phyloP scores from a whole-genome alignment of 305 asterid genomes.

The Rubia balearica region DNA sequence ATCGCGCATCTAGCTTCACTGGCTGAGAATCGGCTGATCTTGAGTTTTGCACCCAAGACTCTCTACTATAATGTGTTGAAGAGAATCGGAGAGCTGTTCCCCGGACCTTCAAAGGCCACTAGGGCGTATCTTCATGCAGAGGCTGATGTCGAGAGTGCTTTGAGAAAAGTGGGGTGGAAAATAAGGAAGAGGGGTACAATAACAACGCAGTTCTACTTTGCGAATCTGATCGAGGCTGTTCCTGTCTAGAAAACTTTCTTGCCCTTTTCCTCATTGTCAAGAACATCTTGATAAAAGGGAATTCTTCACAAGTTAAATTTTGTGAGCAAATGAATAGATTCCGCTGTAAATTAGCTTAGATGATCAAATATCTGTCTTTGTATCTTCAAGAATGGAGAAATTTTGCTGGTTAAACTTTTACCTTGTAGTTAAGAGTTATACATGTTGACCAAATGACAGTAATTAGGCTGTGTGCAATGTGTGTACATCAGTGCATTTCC shows the following conservation, averaged over 20 bases:
- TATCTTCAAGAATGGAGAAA: slow-evolving; percentile 16
- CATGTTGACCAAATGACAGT: not conserved
- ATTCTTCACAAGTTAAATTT: no score
- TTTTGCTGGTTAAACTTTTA: slow-evolving; percentile 17
- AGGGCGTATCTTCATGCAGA: slow-evolving; percentile 94
- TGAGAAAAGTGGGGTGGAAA: slow-evolving; percentile 84
- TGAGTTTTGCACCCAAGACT: slow-evolving; percentile 92
- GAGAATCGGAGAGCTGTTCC: slow-evolving; percentile 88
- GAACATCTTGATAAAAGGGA: no score
- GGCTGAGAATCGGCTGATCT: slow-evolving; percentile 71
- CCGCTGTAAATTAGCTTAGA: slow-evolving; percentile 32
- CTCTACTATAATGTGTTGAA: slow-evolving; percentile 67
- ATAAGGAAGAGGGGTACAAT: slow-evolving; percentile 72
- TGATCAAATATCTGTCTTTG: slow-evolving; percentile 23
- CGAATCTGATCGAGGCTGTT: slow-evolving; percentile 78
- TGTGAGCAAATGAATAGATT: no score
- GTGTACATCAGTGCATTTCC: not conserved
- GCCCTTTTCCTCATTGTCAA: no score
- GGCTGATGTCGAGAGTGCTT: slow-evolving; percentile 79
- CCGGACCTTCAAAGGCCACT: slow-evolving; percentile 98
- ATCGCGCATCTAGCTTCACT: slow-evolving; percentile 87
- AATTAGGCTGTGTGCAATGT: slow-evolving; percentile 2
- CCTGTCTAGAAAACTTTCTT: slow-evolving; percentile 36
- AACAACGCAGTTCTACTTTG: slow-evolving; percentile 85
- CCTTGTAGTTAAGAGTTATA: slow-evolving; percentile 20